Base-by-base conservation (phyloP, 352 stramenopile species). In the Pythium monospermum region DNA sequence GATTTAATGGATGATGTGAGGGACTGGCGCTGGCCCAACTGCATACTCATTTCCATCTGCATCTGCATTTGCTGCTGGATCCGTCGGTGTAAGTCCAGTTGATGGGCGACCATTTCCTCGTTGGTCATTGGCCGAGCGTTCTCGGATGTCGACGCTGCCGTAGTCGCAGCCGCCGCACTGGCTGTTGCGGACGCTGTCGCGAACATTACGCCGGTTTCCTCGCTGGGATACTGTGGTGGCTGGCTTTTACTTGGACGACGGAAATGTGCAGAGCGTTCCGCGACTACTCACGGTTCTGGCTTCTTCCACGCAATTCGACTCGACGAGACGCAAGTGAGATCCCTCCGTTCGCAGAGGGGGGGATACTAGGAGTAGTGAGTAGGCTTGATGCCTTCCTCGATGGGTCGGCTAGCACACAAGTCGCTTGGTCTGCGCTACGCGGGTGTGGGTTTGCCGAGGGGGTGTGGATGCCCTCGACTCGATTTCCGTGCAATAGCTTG, bases 11-110 rank as follows among this genome's bases (percentile, higher is more conserved):
- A 79, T 11, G 76, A 64, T 37, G 78, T 85, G 38, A 89, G 77
- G 28, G 70, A 81, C 54, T 65, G 60, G 12, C 69, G 68, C 53
- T 69, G 59, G 15, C 72, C 68, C 45, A 92, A 64, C 57, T 90
- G 76, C 54, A 84, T 54, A 53, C 72, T 90, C 76, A 92, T 89
- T 65, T 92, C 81, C 71, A 87, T 87, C 54, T 92, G 81, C 27
- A 90, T 53, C 61, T 90, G 76, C 78, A 92, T 92, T 57, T 92
- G 81, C 54, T 90, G 73, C 68, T 92, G 81, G 39, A 92, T 92
- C 52, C 85, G 80, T 56, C 84, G 79, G 69, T 92, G 81, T 62
- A 92, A 45, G 44, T 88, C 68, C 50, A 92, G 66, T 64, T 92
- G 81, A 48, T 88, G 81, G 55, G 78, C 75, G 11, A 92, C 66